Conservation (phyloP, 352 stramenopile species). For the Pythium chondricola region DNA sequence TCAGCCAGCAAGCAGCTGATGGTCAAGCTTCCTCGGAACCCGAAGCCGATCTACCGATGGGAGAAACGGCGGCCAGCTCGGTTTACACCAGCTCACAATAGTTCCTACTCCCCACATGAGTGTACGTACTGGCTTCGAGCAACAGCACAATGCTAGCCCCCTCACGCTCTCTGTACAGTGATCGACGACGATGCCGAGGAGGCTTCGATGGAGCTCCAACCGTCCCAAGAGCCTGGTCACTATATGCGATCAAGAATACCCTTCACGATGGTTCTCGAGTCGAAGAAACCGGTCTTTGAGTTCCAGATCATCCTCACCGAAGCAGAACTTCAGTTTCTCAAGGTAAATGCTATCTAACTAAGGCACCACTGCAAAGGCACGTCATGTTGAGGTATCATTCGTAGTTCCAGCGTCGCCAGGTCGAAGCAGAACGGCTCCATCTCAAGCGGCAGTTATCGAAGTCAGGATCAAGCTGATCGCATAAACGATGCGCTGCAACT, state of each 20-base stretch:
- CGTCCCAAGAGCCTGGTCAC: slow-evolving; percentile 42
- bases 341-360: slow-evolving; percentile 13
- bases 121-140: slow-evolving; percentile 1
- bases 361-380: not conserved
- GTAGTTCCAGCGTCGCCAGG: slow-evolving; percentile 42
- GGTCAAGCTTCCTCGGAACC: slow-evolving; percentile 16
- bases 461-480: too few relatives aligned
- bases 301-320: slow-evolving; percentile 59
- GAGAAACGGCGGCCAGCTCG: slow-evolving; percentile 27
- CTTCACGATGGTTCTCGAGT: slow-evolving; percentile 9
- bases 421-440: slow-evolving; percentile 54
- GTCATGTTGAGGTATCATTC: not conserved
- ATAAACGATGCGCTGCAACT: too few relatives aligned
- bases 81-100: slow-evolving; percentile 1
- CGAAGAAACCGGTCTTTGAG: slow-evolving; percentile 22
- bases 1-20: slow-evolving; percentile 29
- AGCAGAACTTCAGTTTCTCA: slow-evolving; percentile 48
- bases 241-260: slow-evolving; percentile 33
- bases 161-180: slow-evolving; percentile 17
- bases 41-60: slow-evolving; percentile 57
- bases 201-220: slow-evolving; percentile 33
- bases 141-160: not conserved
- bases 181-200: slow-evolving; percentile 37
- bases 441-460: slow-evolving; percentile 29
- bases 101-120: slow-evolving; percentile 4